These are phyloP conservation scores for Tulasnella sp. DNA, from an alignment of 768 basidiomycete species.

Conservation along the genomic window DNA sequence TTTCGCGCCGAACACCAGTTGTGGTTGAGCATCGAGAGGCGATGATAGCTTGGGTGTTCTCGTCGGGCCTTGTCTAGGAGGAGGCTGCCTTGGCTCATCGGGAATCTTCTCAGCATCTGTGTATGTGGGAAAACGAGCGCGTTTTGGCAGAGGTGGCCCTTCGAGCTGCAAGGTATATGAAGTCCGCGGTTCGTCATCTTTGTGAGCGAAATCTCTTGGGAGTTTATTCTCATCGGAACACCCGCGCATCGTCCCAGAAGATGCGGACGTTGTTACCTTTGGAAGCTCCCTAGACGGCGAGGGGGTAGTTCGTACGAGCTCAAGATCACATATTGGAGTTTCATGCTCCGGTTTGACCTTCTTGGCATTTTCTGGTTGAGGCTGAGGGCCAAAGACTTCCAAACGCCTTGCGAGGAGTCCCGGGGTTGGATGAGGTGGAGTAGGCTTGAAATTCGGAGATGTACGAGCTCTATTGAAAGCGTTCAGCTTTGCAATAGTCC, in stretches of 20 bases:
- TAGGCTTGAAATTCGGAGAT: neutral
- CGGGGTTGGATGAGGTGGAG: neutral
- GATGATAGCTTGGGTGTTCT: neutral
- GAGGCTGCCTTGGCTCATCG: neutral
- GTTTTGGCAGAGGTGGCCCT: neutral
- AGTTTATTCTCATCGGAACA: neutral
- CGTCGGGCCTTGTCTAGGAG: neutral
- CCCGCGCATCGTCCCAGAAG: neutral
- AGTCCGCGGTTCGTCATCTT: too few relatives aligned
- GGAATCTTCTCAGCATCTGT: neutral
- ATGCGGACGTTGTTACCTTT: neutral
- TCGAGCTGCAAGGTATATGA: neutral
- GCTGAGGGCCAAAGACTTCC: neutral
- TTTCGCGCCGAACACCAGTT: neutral
- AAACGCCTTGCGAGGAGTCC: neutral
- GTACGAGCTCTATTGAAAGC: constrained; percentile 50
- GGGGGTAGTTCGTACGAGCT: neutral
- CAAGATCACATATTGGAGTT: neutral
- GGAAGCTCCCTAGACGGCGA: neutral
- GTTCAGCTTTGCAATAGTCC: constrained; percentile 79
- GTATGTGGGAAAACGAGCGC: neutral
- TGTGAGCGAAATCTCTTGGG: neutral
- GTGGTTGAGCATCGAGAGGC: neutral
- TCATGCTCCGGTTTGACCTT: neutral
- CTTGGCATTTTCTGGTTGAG: neutral